Evolutionary conservation across 1,284 basidiomycete species (phyloP).

Genomic region (Pisolithus thermaeus): DNA sequence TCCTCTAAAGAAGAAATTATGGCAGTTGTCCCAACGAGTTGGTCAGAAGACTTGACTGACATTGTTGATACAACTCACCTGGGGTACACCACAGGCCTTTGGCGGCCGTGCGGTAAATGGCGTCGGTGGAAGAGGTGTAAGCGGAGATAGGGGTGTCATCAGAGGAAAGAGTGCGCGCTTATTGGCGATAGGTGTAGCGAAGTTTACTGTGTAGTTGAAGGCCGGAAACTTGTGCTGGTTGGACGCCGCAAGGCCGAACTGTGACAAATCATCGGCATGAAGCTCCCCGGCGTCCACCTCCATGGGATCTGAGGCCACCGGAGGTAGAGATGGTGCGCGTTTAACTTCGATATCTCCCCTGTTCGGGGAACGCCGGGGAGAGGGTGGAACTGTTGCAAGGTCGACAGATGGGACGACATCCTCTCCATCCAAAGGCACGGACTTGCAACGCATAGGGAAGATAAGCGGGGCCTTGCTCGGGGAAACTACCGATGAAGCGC

Average conservation of each 20-base stretch:
- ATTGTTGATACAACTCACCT: slow-evolving; percentile 10
- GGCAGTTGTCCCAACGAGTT: not conserved
- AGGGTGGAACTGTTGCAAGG: slow-evolving; percentile 18
- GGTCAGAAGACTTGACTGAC: not conserved
- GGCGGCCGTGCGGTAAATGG: slow-evolving; percentile 10
- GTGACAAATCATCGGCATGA: slow-evolving; percentile 10
- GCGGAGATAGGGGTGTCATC: slow-evolving; percentile 26
- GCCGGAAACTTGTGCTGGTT: slow-evolving; percentile 5
- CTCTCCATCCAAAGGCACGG: slow-evolving; percentile 22
- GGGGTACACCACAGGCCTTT: slow-evolving; percentile 8
- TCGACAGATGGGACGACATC: slow-evolving; percentile 13
- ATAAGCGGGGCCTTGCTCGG: slow-evolving; percentile 10
- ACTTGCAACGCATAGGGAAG: slow-evolving; percentile 23
- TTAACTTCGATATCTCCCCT: slow-evolving; percentile 19
- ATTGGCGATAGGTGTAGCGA: slow-evolving; percentile 19
- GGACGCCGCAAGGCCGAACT: slow-evolving; percentile 16
- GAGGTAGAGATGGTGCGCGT: slow-evolving; percentile 23
- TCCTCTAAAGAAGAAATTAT: not conserved
- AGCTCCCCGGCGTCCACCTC: slow-evolving; percentile 16
- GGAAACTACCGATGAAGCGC: slow-evolving; percentile 17
- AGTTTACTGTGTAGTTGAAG: slow-evolving; percentile 23
- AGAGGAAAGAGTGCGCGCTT: not conserved
- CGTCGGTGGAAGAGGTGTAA: slow-evolving; percentile 28
- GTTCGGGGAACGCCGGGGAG: slow-evolving; percentile 22
- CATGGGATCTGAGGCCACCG: slow-evolving; percentile 16